Evolutionary conservation across 2,329 filamentous ascomycete species (phyloP), one percentile per base, ranked within the genome.

Genomic region (Venturia aucupariae): DNA sequence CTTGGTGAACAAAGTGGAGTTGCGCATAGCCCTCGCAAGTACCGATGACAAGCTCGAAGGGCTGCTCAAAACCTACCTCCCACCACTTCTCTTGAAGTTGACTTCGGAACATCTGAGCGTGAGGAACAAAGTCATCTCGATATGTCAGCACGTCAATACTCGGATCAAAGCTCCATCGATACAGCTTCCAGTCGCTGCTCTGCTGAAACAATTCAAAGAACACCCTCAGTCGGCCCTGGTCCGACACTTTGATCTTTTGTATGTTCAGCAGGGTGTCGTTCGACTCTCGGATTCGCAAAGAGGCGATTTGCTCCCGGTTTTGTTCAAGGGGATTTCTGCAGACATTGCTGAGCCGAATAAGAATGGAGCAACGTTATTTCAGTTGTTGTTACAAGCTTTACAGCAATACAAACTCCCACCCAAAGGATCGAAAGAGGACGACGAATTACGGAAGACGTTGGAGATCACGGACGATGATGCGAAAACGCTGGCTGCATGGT

Each of bases 171-270:
- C 82, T 68, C 77, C 79, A 72, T 80, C 81, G 10, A 86, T 97
- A 68, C 82, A 92, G 63, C 80, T 99, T 6, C 94, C 94, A 0
- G 92, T 97, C 15, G 83, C 85, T n/a, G 85, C 87, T 19, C 81
- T 99, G 22, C 76, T 97, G 64, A 88, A 92, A 69, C 94, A 97
- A 74, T 97, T 96, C 81, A 96, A 95, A 75, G 85, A 90, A 27
- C 85, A 85, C 44, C 81, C 69, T 24, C 68, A 86, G 46, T 88
- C 87, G 15, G 80, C 87, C 0, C 81, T 97, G 44, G 85, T 99
- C 68, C 88, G 90, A 67, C 90, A 96, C 72, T 89, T 97, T 69
- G 92, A 97, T 75, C 79, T 97, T 48, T 82, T 89, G 22, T 96
- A 96, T 72, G 89, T 97, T 44, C 90, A 95, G 71, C 90, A 96